Base-by-base conservation (phyloP, 495 filamentous ascomycete species). In the Tuber brumale region DNA sequence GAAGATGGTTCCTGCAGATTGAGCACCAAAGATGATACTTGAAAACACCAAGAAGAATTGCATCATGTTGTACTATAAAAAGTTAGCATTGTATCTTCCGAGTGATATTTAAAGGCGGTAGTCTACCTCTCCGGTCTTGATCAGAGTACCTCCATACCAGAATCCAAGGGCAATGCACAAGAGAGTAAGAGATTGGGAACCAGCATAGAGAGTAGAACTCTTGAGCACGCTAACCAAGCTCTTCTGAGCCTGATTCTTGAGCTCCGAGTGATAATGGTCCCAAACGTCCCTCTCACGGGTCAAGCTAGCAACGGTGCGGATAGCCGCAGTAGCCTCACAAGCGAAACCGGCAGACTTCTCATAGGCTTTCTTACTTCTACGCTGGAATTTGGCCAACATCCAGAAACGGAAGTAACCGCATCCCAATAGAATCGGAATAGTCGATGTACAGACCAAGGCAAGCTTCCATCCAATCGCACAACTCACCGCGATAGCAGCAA, bases 231-330 rank as follows among this genome's bases (percentile, higher is more conserved):
- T 93, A 10, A 87, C 84, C 74, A 97, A 82, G 71, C 89, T 92
- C 23, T 86, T 86, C 44, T 84, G 84, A 21, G 85, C 87, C 81
- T 97, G 93, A 3, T 18, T 71, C 1, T 87, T 87, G 42, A 97
- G 87, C 76, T 92, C 89, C 4, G 83, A 76, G 73, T 90, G 91
- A 83, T 98, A 99, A 44, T 89, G 85, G 35, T 85, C 74, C 83
- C 91, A 88, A 6, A 99, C 94, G 81, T 97, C 93, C 0, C 85
- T 82, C 84, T 97, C 94, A 57, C 94, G 88, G 2, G 93, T 95
- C 45, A 97, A 87, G 41, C 91, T 91, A n/a, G 94, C 94, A 37
- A 98, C 93, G 39, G 94, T 98, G 42, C 94, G 92, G 81, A 97
- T 97, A 23, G 94, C 93, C 8, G 90, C 91, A 51, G 94, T 94